These are phyloP conservation scores for Solanum neorickii DNA, from an alignment of 257 asterid genomes.

Conservation along the genomic window DNA sequence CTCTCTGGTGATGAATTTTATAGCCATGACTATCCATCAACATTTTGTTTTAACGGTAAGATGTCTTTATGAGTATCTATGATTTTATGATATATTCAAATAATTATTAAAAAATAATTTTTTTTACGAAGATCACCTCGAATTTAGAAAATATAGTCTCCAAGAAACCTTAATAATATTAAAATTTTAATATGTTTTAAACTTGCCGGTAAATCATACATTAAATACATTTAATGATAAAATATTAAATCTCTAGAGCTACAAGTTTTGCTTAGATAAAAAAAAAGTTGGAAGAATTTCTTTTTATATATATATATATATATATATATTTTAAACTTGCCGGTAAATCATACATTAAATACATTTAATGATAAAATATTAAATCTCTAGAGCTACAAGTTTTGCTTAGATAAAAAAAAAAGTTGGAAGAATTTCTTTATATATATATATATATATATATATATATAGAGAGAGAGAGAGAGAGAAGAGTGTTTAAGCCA, in stretches of 20 bases:
- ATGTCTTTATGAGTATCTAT: neutral
- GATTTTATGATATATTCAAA: neutral
- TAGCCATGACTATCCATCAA: neutral
- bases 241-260: neutral
- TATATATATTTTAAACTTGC: no score
- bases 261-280: neutral
- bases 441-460: no score
- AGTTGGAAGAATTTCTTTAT: no score
- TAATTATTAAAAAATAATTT: neutral
- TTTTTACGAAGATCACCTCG: neutral
- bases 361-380: neutral
- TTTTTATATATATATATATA: no score
- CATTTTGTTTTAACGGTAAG: neutral
- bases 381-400: neutral
- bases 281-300: no score
- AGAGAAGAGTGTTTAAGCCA: neutral
- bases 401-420: neutral
- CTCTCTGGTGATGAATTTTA: neutral
- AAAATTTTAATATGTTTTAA: neutral
- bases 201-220: neutral
- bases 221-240: neutral
- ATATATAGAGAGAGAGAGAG: no score
- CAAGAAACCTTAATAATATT: neutral
- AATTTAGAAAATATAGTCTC: neutral
- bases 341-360: neutral